Percentiles rank a stretch among this genome's conserved stretches.
phyloP scores from a whole-genome alignment of 495 filamentous ascomycete species.

The Penicillium odoratum region DNA sequence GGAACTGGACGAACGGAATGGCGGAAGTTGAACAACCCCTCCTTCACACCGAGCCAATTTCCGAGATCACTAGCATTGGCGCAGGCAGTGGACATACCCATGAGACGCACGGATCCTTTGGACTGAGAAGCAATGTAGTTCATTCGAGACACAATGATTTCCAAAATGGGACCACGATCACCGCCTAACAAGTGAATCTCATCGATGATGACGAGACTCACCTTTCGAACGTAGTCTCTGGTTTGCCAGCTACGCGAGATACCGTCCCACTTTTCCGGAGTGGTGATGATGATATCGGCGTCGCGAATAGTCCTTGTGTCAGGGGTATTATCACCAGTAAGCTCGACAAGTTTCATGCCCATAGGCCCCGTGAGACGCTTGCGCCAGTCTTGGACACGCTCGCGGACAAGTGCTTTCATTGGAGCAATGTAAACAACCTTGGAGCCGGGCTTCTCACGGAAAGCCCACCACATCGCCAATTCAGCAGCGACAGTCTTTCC shows the following conservation, averaged over 20 bases:
- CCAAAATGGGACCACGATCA: slow-evolving; percentile 93
- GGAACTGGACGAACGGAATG: slow-evolving; percentile 98
- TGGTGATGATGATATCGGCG: slow-evolving; percentile 97
- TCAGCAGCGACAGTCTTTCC: slow-evolving; percentile 97
- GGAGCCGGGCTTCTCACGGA: slow-evolving; percentile 89
- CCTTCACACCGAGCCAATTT: slow-evolving; percentile 97
- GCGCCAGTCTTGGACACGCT: slow-evolving; percentile 95
- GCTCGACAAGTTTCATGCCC: slow-evolving; percentile 88
- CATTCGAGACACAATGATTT: slow-evolving; percentile 99
- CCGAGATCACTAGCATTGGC: slow-evolving; percentile 92
- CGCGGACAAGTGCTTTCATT: slow-evolving; percentile 97
- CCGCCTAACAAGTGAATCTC: slow-evolving; percentile 97
- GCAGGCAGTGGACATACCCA: slow-evolving; percentile 98
- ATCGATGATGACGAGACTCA: slow-evolving; percentile 96
- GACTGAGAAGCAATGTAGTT: slow-evolving; percentile 95
- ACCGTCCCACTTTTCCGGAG: slow-evolving; percentile 99
- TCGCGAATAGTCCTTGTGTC: slow-evolving; percentile 92
- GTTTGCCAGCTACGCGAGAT: slow-evolving; percentile 98
- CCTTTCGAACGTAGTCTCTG: slow-evolving; percentile 90
- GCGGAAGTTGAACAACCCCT: slow-evolving; percentile 95
- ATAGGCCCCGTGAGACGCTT: slow-evolving; percentile 78
- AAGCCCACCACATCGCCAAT: slow-evolving; percentile 99
- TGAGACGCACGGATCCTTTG: slow-evolving; percentile 80
- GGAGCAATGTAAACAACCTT: slow-evolving; percentile 99
- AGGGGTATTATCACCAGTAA: slow-evolving; percentile 98